These are phyloP conservation scores for Xeromyces bisporus DNA, from an alignment of 495 filamentous ascomycete genomes.

Conservation along the genomic window DNA sequence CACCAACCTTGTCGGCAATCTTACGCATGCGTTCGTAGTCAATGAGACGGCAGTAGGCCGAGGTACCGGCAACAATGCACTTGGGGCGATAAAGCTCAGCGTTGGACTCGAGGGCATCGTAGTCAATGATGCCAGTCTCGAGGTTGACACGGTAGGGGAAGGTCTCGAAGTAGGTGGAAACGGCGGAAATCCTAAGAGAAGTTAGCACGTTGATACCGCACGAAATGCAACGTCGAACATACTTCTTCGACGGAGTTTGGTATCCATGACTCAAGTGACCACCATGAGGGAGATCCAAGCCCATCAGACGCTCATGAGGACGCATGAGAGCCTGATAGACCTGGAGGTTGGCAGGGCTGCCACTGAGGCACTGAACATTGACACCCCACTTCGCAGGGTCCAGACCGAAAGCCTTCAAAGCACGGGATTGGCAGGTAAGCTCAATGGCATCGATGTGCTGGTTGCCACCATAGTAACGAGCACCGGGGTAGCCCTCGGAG, in stretches of 20 bases:
- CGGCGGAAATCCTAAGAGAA: slow-evolving; percentile 57
- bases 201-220: background rate
- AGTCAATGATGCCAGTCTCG: slow-evolving; percentile 94
- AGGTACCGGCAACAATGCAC: slow-evolving; percentile 90
- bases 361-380: slow-evolving; percentile 91
- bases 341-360: slow-evolving; percentile 85
- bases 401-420: slow-evolving; percentile 78
- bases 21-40: slow-evolving; percentile 95
- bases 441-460: slow-evolving; percentile 96
- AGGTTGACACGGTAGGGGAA: slow-evolving; percentile 84
- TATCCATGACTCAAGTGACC: slow-evolving; percentile 97
- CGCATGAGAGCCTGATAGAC: slow-evolving; percentile 98
- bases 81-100: slow-evolving; percentile 91
- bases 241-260: slow-evolving; percentile 85
- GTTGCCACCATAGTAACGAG: slow-evolving; percentile 98
- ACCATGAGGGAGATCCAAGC: slow-evolving; percentile 91
- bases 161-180: slow-evolving; percentile 91
- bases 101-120: slow-evolving; percentile 80
- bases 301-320: slow-evolving; percentile 92
- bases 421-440: slow-evolving; percentile 87
- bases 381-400: slow-evolving; percentile 89
- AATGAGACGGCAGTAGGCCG: slow-evolving; percentile 95
- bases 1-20: slow-evolving; percentile 85
- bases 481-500: slow-evolving; percentile 95
- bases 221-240: slow-evolving; percentile 17